Conservation (phyloP, 495 filamentous ascomycete genomes). For the Penicillium manginii region DNA sequence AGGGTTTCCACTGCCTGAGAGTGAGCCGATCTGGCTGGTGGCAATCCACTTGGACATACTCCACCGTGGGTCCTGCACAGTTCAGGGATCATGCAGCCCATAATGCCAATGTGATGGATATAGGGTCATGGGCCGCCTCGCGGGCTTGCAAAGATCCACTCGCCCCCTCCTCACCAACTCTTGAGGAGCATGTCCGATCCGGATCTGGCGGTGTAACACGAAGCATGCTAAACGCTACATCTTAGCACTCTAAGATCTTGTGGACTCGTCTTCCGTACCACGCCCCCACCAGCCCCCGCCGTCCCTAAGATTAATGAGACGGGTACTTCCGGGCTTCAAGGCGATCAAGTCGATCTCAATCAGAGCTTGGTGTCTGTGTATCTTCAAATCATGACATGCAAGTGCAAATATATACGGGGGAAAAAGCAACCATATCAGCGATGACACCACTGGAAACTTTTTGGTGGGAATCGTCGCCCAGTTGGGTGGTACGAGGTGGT, state of each 20-base stretch:
- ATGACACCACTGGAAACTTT: slow-evolving; percentile 8
- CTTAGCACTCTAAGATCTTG: slow-evolving; percentile 17
- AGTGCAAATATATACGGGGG: slow-evolving; percentile 4
- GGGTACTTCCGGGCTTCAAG: slow-evolving; percentile 14
- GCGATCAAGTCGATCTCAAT: slow-evolving; percentile 3
- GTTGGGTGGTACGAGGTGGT: slow-evolving; percentile 24
- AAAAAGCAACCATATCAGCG: slow-evolving; percentile 21
- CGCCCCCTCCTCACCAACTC: not conserved
- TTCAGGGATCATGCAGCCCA: slow-evolving; percentile 21
- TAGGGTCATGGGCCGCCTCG: slow-evolving; percentile 2
- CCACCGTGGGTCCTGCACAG: slow-evolving; percentile 10
- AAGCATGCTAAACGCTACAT: slow-evolving; percentile 17
- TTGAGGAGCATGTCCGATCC: slow-evolving; percentile 15
- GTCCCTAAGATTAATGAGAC: slow-evolving; percentile 5
- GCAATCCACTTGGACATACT: slow-evolving; percentile 9
- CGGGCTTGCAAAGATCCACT: slow-evolving; percentile 7
- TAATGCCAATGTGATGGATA: slow-evolving; percentile 30
- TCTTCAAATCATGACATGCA: not conserved
- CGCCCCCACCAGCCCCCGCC: slow-evolving; percentile 7
- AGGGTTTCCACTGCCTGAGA: not conserved
- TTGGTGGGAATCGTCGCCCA: slow-evolving; percentile 12
- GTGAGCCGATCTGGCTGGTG: slow-evolving; percentile 15
- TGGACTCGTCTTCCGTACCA: slow-evolving; percentile 15
- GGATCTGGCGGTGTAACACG: slow-evolving; percentile 38
- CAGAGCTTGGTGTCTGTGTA: not conserved